Evolutionary conservation across 371 early-diverging fungal genomes (phyloP).

Genomic region (Massospora cicadina): DNA sequence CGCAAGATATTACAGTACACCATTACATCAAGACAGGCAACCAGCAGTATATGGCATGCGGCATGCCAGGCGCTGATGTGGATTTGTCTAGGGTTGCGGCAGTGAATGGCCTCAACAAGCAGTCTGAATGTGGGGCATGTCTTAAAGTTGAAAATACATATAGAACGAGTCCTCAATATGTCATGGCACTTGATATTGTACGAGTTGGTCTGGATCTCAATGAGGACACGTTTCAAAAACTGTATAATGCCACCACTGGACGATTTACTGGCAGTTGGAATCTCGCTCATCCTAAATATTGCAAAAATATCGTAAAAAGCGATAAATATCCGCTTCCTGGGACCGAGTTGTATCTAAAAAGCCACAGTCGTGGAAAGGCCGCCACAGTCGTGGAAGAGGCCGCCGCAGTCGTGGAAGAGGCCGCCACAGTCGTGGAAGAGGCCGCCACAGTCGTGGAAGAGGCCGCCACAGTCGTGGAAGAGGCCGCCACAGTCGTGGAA

Average conservation of each 20-base stretch:
- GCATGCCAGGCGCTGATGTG: conserved; percentile 27
- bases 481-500: too few relatives aligned
- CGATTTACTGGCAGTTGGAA: conserved; percentile 17
- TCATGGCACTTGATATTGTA: conserved; percentile 32
- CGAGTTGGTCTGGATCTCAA: conserved; percentile 28
- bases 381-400: too few relatives aligned
- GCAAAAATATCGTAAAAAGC: conserved; percentile 11
- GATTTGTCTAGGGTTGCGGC: conserved; percentile 31
- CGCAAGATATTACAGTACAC: neutral
- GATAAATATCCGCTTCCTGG: conserved; percentile 1
- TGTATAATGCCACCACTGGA: conserved; percentile 19
- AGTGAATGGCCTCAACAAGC: conserved; percentile 20
- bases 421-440: too few relatives aligned
- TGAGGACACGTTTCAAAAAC: conserved; percentile 16
- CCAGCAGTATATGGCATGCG: conserved; percentile 20
- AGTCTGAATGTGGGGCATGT: conserved; percentile 26
- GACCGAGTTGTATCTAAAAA: neutral
- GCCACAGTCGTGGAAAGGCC: too few relatives aligned
- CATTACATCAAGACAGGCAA: neutral
- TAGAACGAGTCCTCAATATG: conserved; percentile 21
- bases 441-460: too few relatives aligned
- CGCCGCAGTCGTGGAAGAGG: too few relatives aligned
- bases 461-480: too few relatives aligned
- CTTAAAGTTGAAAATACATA: conserved; percentile 24
- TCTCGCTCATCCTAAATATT: conserved; percentile 15